These are phyloP conservation scores for Clavispora asparagi DNA, from an alignment of 805 yeast species.

Conservation along the genomic window DNA sequence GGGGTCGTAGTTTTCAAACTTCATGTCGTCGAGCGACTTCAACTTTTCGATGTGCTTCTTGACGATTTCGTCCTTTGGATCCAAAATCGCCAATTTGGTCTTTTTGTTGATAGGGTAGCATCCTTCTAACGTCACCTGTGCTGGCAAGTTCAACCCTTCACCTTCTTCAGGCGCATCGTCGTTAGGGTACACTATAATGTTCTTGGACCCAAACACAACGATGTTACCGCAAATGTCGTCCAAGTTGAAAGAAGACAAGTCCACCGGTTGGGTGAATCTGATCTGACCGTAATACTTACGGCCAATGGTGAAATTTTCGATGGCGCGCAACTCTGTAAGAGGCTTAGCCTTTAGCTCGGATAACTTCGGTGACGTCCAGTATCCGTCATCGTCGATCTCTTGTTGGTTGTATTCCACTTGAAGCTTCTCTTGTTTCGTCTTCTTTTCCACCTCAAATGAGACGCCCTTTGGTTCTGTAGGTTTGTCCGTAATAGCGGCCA, in stretches of 20 bases:
- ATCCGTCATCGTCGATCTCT: conserved; percentile 63
- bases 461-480: conserved; percentile 24
- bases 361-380: conserved; percentile 80
- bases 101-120: conserved; percentile 78
- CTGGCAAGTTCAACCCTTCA: conserved; percentile 78
- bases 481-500: conserved; percentile 2
- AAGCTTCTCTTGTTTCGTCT: conserved; percentile 1
- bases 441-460: conserved; percentile 22
- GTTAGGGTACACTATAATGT: conserved; percentile 71
- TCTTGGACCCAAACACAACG: conserved; percentile 54
- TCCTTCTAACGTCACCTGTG: conserved; percentile 65
- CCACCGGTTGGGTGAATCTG: conserved; percentile 77
- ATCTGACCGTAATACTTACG: conserved; percentile 72
- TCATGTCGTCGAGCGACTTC: conserved; percentile 51
- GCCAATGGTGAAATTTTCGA: conserved; percentile 69
- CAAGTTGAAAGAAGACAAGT: conserved; percentile 60
- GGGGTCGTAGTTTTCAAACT: conserved; percentile 74
- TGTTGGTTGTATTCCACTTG: conserved; percentile 9
- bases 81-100: conserved; percentile 67
- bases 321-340: conserved; percentile 57
- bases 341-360: conserved; percentile 56
- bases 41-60: conserved; percentile 64
- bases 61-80: conserved; percentile 68
- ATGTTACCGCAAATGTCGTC: conserved; percentile 63
- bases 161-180: conserved; percentile 49